Percentiles rank a stretch among this genome's conserved stretches.
phyloP scores from a whole-genome alignment of 1,284 basidiomycete species.

The Phellinidium pouzarii region DNA sequence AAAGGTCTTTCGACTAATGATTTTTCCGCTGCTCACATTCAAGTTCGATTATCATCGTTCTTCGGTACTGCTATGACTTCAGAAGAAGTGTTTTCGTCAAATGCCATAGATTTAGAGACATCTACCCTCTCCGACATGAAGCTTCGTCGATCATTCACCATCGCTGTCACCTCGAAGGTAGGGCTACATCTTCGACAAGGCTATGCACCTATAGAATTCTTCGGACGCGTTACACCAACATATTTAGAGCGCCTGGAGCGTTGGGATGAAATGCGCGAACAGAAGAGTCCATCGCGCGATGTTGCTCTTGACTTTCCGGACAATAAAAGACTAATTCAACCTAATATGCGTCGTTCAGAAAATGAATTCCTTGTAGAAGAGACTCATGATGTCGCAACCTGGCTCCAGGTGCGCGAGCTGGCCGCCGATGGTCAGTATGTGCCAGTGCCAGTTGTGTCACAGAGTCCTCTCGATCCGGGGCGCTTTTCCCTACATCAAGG shows the following conservation, averaged over 20 bases:
- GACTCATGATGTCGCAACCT: slow-evolving; percentile 82
- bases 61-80: slow-evolving; percentile 61
- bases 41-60: slow-evolving; percentile 77
- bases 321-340: slow-evolving; percentile 36
- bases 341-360: slow-evolving; percentile 84
- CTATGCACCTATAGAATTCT: slow-evolving; percentile 85
- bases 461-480: slow-evolving; percentile 76
- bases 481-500: slow-evolving; percentile 90
- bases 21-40: slow-evolving; percentile 77
- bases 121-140: slow-evolving; percentile 70
- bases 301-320: slow-evolving; percentile 29
- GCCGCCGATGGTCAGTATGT: slow-evolving; percentile 78
- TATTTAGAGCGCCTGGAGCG: slow-evolving; percentile 85
- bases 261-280: slow-evolving; percentile 86
- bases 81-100: slow-evolving; percentile 80
- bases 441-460: slow-evolving; percentile 78
- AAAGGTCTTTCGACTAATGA: slow-evolving; percentile 85
- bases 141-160: slow-evolving; percentile 74
- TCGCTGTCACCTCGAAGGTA: slow-evolving; percentile 70
- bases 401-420: slow-evolving; percentile 84
- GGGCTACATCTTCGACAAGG: slow-evolving; percentile 64
- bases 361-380: slow-evolving; percentile 89
- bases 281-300: slow-evolving; percentile 33
- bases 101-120: slow-evolving; percentile 67
- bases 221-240: slow-evolving; percentile 70